Evolutionary conservation across 495 filamentous ascomycete genomes (phyloP), one percentile per base, ranked within the genome.

Genomic region (Cladorrhinum samala): DNA sequence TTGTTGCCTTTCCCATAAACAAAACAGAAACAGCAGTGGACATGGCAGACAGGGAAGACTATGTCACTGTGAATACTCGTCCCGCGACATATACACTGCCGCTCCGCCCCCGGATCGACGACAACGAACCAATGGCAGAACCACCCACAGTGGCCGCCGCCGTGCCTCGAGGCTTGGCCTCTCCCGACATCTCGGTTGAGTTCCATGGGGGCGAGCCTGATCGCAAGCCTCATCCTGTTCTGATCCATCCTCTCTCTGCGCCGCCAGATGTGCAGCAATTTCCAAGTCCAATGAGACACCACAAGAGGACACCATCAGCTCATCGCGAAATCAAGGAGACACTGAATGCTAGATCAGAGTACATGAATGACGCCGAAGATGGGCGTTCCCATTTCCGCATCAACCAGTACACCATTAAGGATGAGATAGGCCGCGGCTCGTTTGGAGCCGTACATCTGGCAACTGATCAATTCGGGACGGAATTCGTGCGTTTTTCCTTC

Each of bases 361-460:
- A 96, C 66, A 84, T 78, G 37, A 91, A 85, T 53, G 91, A 89
- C 58, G 86, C 92, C 56, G 82, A 87, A 58, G 91, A 95, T 58
- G 89, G 89, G 2, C 71, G 67, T 33, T 70, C 69, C 2, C 82
- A 91, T 62, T 88, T 90, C 60, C 79, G 82, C 20, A 91, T 96
- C 76, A 95, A 95, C 64, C 95, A 97, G 67, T 98, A 96, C 65
- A 73, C 85, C 39, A 94, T 98, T 58, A 87, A 86, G 70, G 87
- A 96, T 56, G 93, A 98, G 74, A 97, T 98, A 46, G 93, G 93
- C 25, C 80, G 91, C 37, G 93, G 93, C 4, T 96, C 93, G 0
- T 98, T 93, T 67, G 93, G 94, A 8, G 87, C 93, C 5, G 93
- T 98, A 9, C 91, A 97, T 67, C 74, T 95, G 16, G 93, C 90